A percentile compares a stretch with the other conserved stretches of the same genome.
Conservation (phyloP, 148 eudicot genomes). For the Rhododendron kiyosumense region DNA sequence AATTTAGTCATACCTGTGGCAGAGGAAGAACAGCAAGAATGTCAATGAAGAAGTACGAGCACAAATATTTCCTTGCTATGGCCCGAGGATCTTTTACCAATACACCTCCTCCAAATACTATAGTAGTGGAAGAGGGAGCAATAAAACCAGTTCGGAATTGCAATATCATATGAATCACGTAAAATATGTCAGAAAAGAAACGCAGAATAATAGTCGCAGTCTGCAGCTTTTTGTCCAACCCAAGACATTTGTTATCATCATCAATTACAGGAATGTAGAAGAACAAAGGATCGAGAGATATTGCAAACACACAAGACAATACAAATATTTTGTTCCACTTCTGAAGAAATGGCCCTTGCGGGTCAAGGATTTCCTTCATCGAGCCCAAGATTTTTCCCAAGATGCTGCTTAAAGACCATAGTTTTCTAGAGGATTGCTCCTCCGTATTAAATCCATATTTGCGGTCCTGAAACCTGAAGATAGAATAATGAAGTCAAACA, state of each 20-base stretch:
- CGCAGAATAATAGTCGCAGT: conserved; percentile 54
- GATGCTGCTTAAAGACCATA: conserved; percentile 25
- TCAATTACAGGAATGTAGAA: conserved; percentile 78
- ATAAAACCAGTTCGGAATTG: conserved; percentile 86
- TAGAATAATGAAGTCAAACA: not conserved
- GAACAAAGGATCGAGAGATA: conserved; percentile 87
- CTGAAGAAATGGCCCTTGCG: conserved; percentile 86
- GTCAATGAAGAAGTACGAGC: conserved; percentile 70
- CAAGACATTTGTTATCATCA: conserved; percentile 52
- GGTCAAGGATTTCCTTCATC: conserved; percentile 64
- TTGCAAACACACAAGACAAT: conserved; percentile 71
- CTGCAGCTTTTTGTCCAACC: conserved; percentile 64
- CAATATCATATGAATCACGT: conserved; percentile 70
- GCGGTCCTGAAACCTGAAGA: conserved; percentile 57
- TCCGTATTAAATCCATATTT: conserved; percentile 30
- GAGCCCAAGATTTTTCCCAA: conserved; percentile 28
- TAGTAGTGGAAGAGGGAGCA: conserved; percentile 60
- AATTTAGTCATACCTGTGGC: conserved; percentile 59
- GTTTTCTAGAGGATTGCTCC: conserved; percentile 23
- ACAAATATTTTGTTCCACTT: conserved; percentile 92
- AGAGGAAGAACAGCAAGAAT: conserved; percentile 90
- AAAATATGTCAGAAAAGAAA: conserved; percentile 78
- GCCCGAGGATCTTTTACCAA: conserved; percentile 68
- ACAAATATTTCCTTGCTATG: conserved; percentile 73
- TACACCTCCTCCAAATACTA: conserved; percentile 87